phyloP scores from a whole-genome alignment of 257 asterid species.

The Solanum gandarillasii region DNA sequence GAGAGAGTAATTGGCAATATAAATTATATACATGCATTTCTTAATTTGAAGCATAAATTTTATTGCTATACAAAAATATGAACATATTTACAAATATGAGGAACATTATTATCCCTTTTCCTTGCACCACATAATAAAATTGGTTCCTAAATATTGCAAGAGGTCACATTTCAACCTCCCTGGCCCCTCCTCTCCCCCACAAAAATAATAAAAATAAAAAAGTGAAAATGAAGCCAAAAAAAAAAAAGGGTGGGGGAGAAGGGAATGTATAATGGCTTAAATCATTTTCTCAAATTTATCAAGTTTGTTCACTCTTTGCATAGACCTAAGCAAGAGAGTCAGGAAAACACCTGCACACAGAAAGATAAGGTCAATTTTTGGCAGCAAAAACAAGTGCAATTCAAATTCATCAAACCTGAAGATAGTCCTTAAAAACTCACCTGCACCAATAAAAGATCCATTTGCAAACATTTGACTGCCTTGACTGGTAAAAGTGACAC shows the following conservation, averaged over 20 bases:
- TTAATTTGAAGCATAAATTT: background rate
- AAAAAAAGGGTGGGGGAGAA: background rate
- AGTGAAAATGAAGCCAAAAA: background rate
- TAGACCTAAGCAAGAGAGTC: slow-evolving; percentile 54
- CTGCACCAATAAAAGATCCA: slow-evolving; percentile 66
- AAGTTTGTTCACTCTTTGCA: slow-evolving; percentile 80
- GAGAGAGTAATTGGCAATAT: background rate
- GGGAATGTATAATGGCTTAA: slow-evolving; percentile 12
- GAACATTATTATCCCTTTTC: background rate
- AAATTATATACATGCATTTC: background rate
- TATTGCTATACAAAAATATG: background rate
- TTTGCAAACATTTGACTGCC: slow-evolving; percentile 45
- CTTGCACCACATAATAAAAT: background rate
- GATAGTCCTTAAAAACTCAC: slow-evolving; percentile 15
- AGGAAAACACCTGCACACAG: slow-evolving; percentile 60
- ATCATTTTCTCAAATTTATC: slow-evolving; percentile 91
- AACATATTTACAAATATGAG: background rate
- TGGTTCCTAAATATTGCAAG: background rate
- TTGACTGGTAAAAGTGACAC: slow-evolving; percentile 45
- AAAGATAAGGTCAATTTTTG: background rate
- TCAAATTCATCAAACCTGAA: background rate
- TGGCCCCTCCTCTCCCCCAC: background rate
- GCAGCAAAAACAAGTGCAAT: background rate
- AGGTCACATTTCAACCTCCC: background rate
- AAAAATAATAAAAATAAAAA: background rate